Conservation (phyloP, 192 early-diverging fungal genomes). For the Pecoramyces ruminantium region DNA sequence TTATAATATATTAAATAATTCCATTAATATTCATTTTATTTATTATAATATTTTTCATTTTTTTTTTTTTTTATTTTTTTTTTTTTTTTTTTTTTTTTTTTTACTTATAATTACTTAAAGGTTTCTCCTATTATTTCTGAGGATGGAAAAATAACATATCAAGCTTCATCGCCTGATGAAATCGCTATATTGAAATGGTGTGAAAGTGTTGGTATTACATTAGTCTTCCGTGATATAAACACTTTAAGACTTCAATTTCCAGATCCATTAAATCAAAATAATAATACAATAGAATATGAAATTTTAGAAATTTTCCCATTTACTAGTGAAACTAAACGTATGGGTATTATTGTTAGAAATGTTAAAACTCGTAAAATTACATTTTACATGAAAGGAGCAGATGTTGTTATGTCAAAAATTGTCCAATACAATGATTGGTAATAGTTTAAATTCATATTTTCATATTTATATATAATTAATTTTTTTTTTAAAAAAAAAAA, state of each 20-base stretch:
- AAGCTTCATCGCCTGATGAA: slow-evolving; percentile 93
- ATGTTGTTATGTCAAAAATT: background rate
- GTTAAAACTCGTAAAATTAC: slow-evolving; percentile 47
- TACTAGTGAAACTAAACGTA: slow-evolving; percentile 89
- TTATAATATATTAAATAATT: too few relatives aligned
- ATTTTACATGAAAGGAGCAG: slow-evolving; percentile 86
- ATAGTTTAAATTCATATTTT: background rate
- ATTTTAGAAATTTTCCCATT: slow-evolving; percentile 94
- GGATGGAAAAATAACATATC: slow-evolving; percentile 55
- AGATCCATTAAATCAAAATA: slow-evolving; percentile 23
- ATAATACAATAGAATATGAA: slow-evolving; percentile 40
- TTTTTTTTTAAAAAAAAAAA: background rate
- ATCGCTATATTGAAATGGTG: slow-evolving; percentile 89
- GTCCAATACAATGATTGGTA: background rate
- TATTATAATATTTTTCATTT: background rate
- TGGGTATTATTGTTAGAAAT: slow-evolving; percentile 82
- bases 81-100: too few relatives aligned
- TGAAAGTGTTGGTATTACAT: slow-evolving; percentile 58
- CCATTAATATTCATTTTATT: too few relatives aligned
- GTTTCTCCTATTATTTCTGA: slow-evolving; percentile 48
- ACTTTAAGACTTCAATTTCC: slow-evolving; percentile 29
- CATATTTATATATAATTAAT: background rate
- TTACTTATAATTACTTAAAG: slow-evolving; percentile 16
- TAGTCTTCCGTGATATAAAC: slow-evolving; percentile 61
- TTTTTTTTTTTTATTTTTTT: too few relatives aligned